Evolutionary conservation across 345 rosid species (phyloP).

Genomic region (Xanthoceras sorbifolium): DNA sequence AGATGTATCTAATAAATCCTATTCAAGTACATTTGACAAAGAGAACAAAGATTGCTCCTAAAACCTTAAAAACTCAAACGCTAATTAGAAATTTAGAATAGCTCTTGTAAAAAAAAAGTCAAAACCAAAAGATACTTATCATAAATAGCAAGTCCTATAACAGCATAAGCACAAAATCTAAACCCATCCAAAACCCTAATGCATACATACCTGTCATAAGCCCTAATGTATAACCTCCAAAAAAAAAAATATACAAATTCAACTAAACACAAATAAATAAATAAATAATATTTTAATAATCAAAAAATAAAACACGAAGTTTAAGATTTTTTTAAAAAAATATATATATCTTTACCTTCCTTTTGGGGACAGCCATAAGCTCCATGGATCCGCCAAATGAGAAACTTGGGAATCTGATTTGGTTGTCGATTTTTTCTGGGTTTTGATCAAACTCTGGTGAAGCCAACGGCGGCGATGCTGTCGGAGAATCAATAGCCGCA

Average conservation of each 20-base stretch:
- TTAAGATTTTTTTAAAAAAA: background rate
- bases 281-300: background rate
- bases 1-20: background rate
- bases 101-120: background rate
- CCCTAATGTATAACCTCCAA: background rate
- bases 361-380: constrained; percentile 94
- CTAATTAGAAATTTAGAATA: too few relatives aligned
- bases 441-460: constrained; percentile 47
- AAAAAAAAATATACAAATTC: background rate
- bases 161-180: background rate
- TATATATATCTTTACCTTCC: constrained; percentile 59
- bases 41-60: background rate
- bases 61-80: background rate
- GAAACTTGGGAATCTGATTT: constrained; percentile 48
- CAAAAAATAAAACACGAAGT: background rate
- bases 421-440: constrained; percentile 31
- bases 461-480: constrained; percentile 31
- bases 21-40: background rate
- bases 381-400: constrained; percentile 66
- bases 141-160: background rate
- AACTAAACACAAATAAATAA: background rate
- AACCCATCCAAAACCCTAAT: constrained; percentile 2
- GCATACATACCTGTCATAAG: too few relatives aligned
- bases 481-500: constrained; percentile 30
- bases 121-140: background rate